Evolutionary conservation across 2,329 filamentous ascomycete species (phyloP), one percentile per base, ranked within the genome.

Genomic region (Neopestalotiopsis clavispora): DNA sequence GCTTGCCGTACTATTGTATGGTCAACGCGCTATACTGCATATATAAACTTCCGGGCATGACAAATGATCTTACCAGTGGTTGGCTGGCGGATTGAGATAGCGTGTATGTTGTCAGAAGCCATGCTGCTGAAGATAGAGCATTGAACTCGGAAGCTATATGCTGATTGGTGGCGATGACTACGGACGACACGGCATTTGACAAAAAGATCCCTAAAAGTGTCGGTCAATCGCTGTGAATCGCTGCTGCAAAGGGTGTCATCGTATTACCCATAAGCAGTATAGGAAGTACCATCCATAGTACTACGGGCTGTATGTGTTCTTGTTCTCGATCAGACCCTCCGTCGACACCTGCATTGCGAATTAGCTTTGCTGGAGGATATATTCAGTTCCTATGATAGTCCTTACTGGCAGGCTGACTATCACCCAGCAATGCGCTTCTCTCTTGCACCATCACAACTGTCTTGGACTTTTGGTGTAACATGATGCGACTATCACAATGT

Each of bases 81-180:
- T 60, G 57, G 23, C 57, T 60, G 4, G 57, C 57, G 23, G 57
- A 60, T 17, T 60, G 57, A 20, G 57, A 30, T 10, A 60, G 23
- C 17, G 57, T 60, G 5, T 60, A 60, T 3, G 32, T 28, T 9
- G n/a, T 60, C 57, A 60, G 6, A 9, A 60, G n/a, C 57, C 57
- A 60, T 9, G 57, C 57, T 38, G 57, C 12, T 7, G 57, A 17
- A 14, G 57, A 60, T 20, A 60, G 20, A 3, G 57, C 57, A 28
- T 60, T 28, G 23, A 60, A 60, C 12, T 34, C 57, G 13, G 57
- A 60, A 9, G 57, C 57, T 23, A 60, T 60, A 14, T 60, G 57
- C 32, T 60, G 57, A 28, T 60, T 60, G 6, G 57, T 60, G 32
- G 57, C 57, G 30, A 60, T 60, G 28, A 60, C 32, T 14, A 60